Evolutionary conservation across 129 eudicot genomes (phyloP).

Genomic region (Kitagawia praeruptora): DNA sequence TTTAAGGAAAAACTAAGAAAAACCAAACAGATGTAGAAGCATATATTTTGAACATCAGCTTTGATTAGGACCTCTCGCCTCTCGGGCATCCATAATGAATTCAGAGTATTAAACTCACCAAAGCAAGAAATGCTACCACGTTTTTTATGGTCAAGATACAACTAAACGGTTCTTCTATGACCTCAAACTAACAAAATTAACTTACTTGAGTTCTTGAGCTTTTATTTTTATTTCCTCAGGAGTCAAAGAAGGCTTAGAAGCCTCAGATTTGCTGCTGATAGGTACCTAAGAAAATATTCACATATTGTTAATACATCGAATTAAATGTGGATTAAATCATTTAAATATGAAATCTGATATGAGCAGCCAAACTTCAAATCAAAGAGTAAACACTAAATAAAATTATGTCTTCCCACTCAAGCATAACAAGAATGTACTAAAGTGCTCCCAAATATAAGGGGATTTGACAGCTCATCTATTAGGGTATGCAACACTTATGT

Average conservation of each 20-base stretch:
- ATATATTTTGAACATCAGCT: too few species aligned
- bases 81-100: neutral
- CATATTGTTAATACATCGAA: neutral
- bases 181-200: neutral
- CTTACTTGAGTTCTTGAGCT: slow-evolving; percentile 64
- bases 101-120: neutral
- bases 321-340: neutral
- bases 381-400: neutral
- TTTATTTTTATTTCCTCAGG: slow-evolving; percentile 76
- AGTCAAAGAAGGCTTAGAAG: slow-evolving; percentile 65
- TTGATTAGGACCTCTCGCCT: too few species aligned
- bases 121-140: neutral
- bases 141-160: neutral
- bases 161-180: neutral
- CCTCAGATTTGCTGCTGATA: slow-evolving; percentile 47
- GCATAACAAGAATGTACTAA: neutral
- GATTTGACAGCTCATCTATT: neutral
- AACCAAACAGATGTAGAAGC: neutral
- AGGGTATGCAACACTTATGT: neutral
- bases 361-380: neutral
- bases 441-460: neutral
- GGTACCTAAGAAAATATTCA: slow-evolving; percentile 42
- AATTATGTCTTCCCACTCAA: neutral
- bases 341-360: neutral
- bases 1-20: neutral